Evolutionary conservation across 768 basidiomycete genomes (phyloP), one percentile per base, ranked within the genome.

Genomic region (Mycena olivaceomarginata): DNA sequence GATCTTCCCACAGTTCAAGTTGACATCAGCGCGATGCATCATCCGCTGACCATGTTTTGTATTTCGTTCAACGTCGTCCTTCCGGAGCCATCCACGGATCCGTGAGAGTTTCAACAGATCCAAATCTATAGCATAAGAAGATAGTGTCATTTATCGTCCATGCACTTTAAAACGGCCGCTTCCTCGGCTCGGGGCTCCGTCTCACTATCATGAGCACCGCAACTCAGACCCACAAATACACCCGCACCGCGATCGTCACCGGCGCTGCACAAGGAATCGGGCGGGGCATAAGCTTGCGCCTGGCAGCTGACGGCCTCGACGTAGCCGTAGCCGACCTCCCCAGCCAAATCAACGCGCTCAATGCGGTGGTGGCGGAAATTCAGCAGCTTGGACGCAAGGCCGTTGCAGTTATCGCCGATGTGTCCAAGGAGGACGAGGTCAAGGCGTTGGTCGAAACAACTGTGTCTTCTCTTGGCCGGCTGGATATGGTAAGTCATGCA

Each of bases 251-350:
- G 2, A 72, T 85, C 18, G 78, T 86, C 25, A 86, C 85, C 0
- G 86, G 86, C 6, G 83, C 82, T 11, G 84, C 86, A 0, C 82
- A 84, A 74, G 86, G 86, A 45, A 84, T 87, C 40, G 86, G 86
- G 13, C 70, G 77, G 5, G 82, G 82, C 12, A 85, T 85, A 39
- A 85, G 84, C 5, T 77, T 83, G 9, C 82, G 83, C 0, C 83
- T 87, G 13, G 85, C 85, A 11, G 68, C 80, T 1, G 86, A 87
- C 63, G 86, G 86, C 15, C 79, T 84, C 16, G 80, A 84, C 69
- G 81, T 87, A 11, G 83, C 78, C 5, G 74, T 87, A 20, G 76
- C 80, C 43, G 86, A 87, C 72, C 43, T 87, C 8, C 74, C 77
- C 2, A 41, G 70, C 12, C 79, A 86, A 22, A 20, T 64, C n/a